These are phyloP conservation scores for Chrysanthemum lavandulifolium DNA, from an alignment of 129 eudicot genomes.

Conservation along the genomic window DNA sequence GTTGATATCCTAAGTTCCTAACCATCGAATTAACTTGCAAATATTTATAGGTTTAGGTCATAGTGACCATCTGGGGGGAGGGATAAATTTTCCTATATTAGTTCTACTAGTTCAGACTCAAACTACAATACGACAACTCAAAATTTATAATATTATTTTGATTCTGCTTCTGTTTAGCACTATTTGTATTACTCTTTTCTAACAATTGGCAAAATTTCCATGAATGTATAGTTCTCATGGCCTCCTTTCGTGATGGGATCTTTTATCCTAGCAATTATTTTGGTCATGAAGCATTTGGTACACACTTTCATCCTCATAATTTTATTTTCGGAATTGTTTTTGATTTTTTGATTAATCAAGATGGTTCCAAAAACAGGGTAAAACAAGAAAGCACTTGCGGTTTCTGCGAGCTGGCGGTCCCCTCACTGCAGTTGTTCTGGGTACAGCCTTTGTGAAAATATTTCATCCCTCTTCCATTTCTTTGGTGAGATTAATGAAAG, in stretches of 20 bases:
- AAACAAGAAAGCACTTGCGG: constrained; percentile 65
- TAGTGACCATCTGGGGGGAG: constrained; percentile 3
- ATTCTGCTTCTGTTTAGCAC: constrained; percentile 2
- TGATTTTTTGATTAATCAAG: constrained; percentile 1
- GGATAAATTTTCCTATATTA: background rate
- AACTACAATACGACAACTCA: constrained; percentile 9
- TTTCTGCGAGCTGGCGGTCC: constrained; percentile 88
- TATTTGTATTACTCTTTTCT: constrained; percentile 17
- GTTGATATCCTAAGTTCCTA: too few species aligned
- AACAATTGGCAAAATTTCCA: constrained; percentile 16
- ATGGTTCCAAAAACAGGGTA: constrained; percentile 51
- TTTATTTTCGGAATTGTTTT: background rate
- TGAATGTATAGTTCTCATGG: constrained; percentile 69
- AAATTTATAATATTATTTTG: too few species aligned
- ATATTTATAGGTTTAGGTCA: too few species aligned
- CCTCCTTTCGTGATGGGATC: constrained; percentile 89
- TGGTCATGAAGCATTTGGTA: constrained; percentile 93
- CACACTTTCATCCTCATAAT: background rate
- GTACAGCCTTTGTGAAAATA: constrained; percentile 74
- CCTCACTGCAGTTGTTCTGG: constrained; percentile 87
- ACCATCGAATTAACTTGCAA: too few species aligned
- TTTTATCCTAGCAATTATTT: constrained; percentile 56
- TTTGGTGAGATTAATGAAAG: constrained; percentile 62
- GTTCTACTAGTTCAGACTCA: constrained; percentile 2
- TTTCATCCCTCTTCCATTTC: constrained; percentile 78